Conservation (phyloP, 441 rosid genomes). For the Flueggea neowawraea region DNA sequence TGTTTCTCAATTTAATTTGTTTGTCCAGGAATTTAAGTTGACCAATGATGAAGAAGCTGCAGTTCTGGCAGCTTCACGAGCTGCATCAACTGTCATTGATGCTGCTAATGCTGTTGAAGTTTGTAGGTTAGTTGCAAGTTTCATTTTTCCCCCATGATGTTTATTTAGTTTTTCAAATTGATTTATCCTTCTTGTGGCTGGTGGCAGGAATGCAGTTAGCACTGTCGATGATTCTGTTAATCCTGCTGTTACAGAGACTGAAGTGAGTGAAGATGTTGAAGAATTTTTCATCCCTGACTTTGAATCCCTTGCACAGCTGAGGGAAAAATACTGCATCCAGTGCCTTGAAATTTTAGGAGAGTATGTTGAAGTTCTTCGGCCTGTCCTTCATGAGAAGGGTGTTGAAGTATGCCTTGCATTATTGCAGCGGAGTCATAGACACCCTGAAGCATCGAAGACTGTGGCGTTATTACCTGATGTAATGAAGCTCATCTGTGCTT, state of each 20-base stretch:
- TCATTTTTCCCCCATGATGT: neutral
- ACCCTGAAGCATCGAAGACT: slow-evolving; percentile 41
- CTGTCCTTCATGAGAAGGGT: slow-evolving; percentile 97
- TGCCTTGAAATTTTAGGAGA: slow-evolving; percentile 93
- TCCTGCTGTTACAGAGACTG: slow-evolving; percentile 34
- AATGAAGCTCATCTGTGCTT: slow-evolving; percentile 96
- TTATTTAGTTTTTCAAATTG: slow-evolving; percentile 8
- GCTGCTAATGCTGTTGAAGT: slow-evolving; percentile 81
- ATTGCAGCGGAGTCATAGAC: slow-evolving; percentile 61
- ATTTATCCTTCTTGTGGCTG: slow-evolving; percentile 18
- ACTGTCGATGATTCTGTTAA: slow-evolving; percentile 37
- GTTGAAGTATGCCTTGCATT: slow-evolving; percentile 91
- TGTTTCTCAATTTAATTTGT: neutral
- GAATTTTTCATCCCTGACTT: slow-evolving; percentile 71
- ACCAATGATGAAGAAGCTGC: slow-evolving; percentile 89
- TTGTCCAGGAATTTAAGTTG: slow-evolving; percentile 59
- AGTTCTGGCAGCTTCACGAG: slow-evolving; percentile 81
- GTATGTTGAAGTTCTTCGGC: slow-evolving; percentile 96
- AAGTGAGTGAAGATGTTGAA: slow-evolving; percentile 43
- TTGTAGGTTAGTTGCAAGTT: slow-evolving; percentile 55
- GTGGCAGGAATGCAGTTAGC: slow-evolving; percentile 50
- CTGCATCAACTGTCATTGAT: slow-evolving; percentile 92
- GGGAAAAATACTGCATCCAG: slow-evolving; percentile 92
- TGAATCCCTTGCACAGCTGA: slow-evolving; percentile 71
- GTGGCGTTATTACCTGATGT: slow-evolving; percentile 79